Percentiles rank a stretch among this genome's conserved stretches.
phyloP scores from a whole-genome alignment of 2,329 filamentous ascomycete species.

The Xylaria polymorpha region DNA sequence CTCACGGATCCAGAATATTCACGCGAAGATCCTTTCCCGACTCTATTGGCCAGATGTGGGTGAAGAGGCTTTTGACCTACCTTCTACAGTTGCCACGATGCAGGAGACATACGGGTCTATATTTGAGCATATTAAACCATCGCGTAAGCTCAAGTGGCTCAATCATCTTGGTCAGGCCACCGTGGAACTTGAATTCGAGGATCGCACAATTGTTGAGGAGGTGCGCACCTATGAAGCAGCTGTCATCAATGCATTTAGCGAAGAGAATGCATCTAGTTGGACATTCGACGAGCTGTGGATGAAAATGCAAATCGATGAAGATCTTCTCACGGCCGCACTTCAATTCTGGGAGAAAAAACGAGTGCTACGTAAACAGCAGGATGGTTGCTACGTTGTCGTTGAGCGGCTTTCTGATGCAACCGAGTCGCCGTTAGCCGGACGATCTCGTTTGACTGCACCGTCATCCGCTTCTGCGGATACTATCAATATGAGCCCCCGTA shows the following conservation, averaged over 20 bases:
- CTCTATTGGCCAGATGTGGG: constrained; percentile 92
- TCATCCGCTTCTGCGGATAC: constrained; percentile 40
- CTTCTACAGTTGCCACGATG: constrained; percentile 65
- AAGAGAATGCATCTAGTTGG: constrained; percentile 52
- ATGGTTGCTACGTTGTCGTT: constrained; percentile 73
- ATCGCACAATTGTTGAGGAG: constrained; percentile 78
- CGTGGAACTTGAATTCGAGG: constrained; percentile 84
- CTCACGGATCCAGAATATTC: constrained; percentile 60
- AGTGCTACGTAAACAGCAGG: constrained; percentile 68
- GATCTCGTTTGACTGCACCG: constrained; percentile 40
- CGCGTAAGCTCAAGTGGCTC: constrained; percentile 89
- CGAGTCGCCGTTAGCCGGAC: constrained; percentile 44
- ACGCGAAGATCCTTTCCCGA: constrained; percentile 88
- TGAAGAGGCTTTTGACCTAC: constrained; percentile 74
- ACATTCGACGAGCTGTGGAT: constrained; percentile 63
- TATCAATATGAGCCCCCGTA: constrained; percentile 58
- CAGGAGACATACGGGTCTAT: constrained; percentile 78
- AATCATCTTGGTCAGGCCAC: constrained; percentile 82
- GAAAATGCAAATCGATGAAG: constrained; percentile 77
- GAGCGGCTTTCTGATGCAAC: constrained; percentile 66
- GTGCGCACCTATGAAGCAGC: constrained; percentile 87
- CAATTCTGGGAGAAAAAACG: constrained; percentile 77
- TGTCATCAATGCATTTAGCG: constrained; percentile 82
- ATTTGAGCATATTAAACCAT: constrained; percentile 83
- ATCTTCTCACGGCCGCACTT: constrained; percentile 74